Conservation (phyloP, 257 asterid species). For the Solanum virginianum region DNA sequence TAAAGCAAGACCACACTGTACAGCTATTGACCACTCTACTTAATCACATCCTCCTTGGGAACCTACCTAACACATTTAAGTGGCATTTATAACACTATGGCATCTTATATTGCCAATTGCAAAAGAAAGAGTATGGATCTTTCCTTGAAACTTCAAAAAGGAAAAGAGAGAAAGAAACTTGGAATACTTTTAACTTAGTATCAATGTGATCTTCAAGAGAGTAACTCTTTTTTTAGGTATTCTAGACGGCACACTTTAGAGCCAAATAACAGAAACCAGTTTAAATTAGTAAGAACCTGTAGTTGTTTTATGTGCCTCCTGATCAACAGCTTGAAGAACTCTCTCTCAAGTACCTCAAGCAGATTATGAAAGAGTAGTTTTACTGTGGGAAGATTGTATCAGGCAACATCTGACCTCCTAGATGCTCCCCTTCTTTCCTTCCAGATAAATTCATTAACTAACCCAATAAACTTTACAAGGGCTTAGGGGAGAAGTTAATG, state of each 20-base stretch:
- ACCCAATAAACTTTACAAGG: not conserved
- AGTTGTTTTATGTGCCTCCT: not conserved
- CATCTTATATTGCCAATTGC: not conserved
- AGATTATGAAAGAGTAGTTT: conserved; percentile 26
- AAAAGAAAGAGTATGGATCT: not conserved
- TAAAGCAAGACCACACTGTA: not conserved
- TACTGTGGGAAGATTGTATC: conserved; percentile 72
- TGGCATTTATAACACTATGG: not conserved
- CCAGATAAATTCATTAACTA: conserved; percentile 13
- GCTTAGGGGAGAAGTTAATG: not conserved
- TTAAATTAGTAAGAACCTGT: not conserved
- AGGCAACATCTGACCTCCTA: conserved; percentile 42
- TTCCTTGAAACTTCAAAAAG: not conserved
- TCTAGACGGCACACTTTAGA: not conserved
- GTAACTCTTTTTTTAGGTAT: not conserved
- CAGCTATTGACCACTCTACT: not conserved
- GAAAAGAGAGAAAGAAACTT: not conserved
- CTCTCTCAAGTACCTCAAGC: conserved; percentile 28
- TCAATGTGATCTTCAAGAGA: not conserved
- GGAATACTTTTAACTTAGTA: not conserved
- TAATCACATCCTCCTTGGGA: not conserved
- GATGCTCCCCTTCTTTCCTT: conserved; percentile 79
- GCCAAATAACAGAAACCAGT: not conserved
- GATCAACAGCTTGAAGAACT: conserved; percentile 28
- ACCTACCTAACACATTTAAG: not conserved